A percentile compares a stretch with the other conserved stretches of the same genome.
Evolutionary conservation across 441 rosid genomes (phyloP).

Genomic region (Hura crepitans): DNA sequence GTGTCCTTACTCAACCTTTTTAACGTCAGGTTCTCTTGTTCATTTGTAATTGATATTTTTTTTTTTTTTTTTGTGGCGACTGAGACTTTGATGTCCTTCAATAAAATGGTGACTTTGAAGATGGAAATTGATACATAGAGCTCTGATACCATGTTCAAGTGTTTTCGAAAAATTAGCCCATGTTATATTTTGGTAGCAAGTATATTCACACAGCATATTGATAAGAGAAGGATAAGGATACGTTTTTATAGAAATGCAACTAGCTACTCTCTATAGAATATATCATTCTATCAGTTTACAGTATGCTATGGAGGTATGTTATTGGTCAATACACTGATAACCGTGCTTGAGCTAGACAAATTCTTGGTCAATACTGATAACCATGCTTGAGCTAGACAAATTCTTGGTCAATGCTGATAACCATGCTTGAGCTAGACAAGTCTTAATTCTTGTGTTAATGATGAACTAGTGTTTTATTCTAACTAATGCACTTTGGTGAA

Average conservation of each 20-base stretch:
- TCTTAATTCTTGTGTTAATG: conserved; percentile 1
- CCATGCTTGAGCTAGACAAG: conserved; percentile 6
- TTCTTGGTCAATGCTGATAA: neutral
- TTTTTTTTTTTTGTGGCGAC: neutral
- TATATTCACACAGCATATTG: neutral
- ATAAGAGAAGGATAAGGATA: no score
- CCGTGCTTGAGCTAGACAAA: no score
- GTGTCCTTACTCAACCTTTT: neutral
- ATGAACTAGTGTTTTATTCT: conserved; percentile 6
- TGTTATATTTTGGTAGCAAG: neutral
- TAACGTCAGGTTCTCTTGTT: neutral
- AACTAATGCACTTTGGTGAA: conserved; percentile 4
- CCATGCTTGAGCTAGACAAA: no score
- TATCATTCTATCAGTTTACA: neutral
- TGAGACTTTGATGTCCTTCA: neutral
- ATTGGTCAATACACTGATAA: neutral
- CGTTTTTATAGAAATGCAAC: no score
- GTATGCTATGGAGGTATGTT: neutral
- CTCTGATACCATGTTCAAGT: neutral
- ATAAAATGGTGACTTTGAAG: neutral
- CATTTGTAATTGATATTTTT: neutral
- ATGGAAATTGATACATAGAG: neutral
- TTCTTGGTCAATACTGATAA: neutral
- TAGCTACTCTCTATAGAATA: neutral
- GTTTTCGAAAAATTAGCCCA: neutral